Base-by-base conservation (phyloP, 2,329 filamentous ascomycete species). In the Phaeophleospora eucalypticola region DNA sequence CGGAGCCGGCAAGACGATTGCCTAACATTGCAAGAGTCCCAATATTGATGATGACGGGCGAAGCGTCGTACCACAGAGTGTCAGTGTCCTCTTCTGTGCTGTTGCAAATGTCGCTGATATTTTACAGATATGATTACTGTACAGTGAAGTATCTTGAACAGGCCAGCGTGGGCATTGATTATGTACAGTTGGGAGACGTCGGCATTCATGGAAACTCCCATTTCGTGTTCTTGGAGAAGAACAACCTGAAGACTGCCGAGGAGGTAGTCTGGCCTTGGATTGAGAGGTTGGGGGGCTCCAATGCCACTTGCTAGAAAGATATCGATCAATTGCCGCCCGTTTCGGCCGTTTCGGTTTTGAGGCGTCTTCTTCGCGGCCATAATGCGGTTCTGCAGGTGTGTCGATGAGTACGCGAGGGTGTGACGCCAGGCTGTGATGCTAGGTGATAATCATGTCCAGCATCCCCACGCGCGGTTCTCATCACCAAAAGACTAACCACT, bases 191-290 rank as follows among this genome's bases (percentile, higher is more conserved):
- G 36, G 69, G 65, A 0, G 60, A 73, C 0, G 46, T 65, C 1
- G 69, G 68, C 0, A 71, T 81, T 1, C 58, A 63, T 17, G 79
- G 79, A 0, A 82, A 82, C 48, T 78, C 76, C 0, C 78, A 80
- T 54, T 69, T 81, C 48, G 68, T 75, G 64, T 77, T 78, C 37
- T 56, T 80, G 27, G 77, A 80, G 64, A 69, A 65, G 54, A 80
- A 81, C 55, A 79, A 71, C 47, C 52, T 69, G 24, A 56, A 66
- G 0, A 66, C 79, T 43, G 72, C 71, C 2, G 56, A 55, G 2
- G 49, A 67, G 9, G 51, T 76, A 6, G 46, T 45, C 8, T 43
- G 47, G 36, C 46, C 48, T 3, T 57, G 54, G 54, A 48, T 57
- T 12, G 35, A 44, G 10, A 43, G 20, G 12, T 18, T 39, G 7